Evolutionary conservation across 176 grass and related monocot genomes (phyloP).

Genomic region (Carex kokanica): DNA sequence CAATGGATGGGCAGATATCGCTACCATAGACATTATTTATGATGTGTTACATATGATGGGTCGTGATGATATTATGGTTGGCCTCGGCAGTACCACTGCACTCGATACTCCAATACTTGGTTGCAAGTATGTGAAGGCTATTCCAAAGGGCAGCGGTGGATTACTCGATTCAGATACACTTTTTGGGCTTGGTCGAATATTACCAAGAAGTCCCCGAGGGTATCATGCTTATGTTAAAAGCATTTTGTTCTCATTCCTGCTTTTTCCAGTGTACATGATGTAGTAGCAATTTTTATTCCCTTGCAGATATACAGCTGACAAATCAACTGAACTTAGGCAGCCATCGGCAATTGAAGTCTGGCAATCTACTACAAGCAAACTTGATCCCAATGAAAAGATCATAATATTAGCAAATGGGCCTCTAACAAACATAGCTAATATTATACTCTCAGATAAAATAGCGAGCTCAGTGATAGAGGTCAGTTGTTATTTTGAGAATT

Average conservation of each 20-base stretch:
- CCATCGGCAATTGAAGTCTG: slow-evolving; percentile 75
- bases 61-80: slow-evolving; percentile 79
- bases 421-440: slow-evolving; percentile 84
- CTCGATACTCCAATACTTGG: slow-evolving; percentile 49
- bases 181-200: slow-evolving; percentile 56
- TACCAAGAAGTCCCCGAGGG: slow-evolving; percentile 91
- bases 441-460: slow-evolving; percentile 49
- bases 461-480: slow-evolving; percentile 54
- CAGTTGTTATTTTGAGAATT: neutral
- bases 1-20: slow-evolving; percentile 77
- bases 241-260: neutral
- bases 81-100: slow-evolving; percentile 63
- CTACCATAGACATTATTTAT: slow-evolving; percentile 72
- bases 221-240: slow-evolving; percentile 16
- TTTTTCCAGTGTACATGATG: neutral
- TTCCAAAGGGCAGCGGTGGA: slow-evolving; percentile 80
- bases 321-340: slow-evolving; percentile 64
- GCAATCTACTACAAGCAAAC: slow-evolving; percentile 45
- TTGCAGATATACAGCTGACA: slow-evolving; percentile 67
- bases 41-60: slow-evolving; percentile 95
- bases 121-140: slow-evolving; percentile 61
- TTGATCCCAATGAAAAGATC: slow-evolving; percentile 59
- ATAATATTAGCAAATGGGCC: slow-evolving; percentile 72
- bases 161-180: slow-evolving; percentile 80
- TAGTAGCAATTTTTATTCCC: neutral